A percentile compares a stretch with the other conserved stretches of the same genome.
These are phyloP conservation scores for Kodamaea ohmeri DNA, from an alignment of 1,139 yeast genomes.

Conservation along the genomic window DNA sequence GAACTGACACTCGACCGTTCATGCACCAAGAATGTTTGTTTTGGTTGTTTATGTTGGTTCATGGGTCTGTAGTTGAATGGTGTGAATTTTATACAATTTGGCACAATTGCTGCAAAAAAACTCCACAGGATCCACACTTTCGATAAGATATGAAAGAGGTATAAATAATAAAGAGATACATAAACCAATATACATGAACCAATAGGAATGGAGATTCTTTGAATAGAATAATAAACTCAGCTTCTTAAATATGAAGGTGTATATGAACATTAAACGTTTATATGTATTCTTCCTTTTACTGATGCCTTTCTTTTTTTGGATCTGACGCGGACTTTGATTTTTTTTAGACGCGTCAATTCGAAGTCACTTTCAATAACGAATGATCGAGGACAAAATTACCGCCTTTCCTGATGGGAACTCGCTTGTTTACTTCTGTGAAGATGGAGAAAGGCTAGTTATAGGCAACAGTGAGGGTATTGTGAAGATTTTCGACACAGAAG, in stretches of 20 bases:
- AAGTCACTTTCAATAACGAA: constrained; percentile 7
- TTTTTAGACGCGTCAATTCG: constrained; percentile 8
- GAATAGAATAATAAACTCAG: too few species aligned
- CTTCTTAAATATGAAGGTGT: too few species aligned
- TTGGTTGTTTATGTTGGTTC: background rate
- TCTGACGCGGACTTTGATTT: constrained; percentile 3
- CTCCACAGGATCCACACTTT: constrained; percentile 6
- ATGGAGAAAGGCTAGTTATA: constrained; percentile 39
- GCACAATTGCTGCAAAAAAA: constrained; percentile 6
- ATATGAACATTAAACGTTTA: too few species aligned
- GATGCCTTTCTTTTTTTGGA: background rate
- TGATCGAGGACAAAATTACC: constrained; percentile 25
- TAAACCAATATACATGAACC: too few species aligned
- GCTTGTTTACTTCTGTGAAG: constrained; percentile 34
- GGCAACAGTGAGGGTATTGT: constrained; percentile 52
- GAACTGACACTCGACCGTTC: constrained; percentile 10
- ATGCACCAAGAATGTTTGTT: constrained; percentile 2
- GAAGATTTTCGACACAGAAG: constrained; percentile 45
- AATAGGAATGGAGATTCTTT: too few species aligned
- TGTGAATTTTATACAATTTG: constrained; percentile 3
- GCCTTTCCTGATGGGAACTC: constrained; percentile 51
- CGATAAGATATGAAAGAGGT: too few species aligned
- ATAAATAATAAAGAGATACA: too few species aligned
- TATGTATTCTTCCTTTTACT: background rate
- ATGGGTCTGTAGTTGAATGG: background rate